Evolutionary conservation across 768 basidiomycete genomes (phyloP).

Genomic region (Coprinopsis cinerea): DNA sequence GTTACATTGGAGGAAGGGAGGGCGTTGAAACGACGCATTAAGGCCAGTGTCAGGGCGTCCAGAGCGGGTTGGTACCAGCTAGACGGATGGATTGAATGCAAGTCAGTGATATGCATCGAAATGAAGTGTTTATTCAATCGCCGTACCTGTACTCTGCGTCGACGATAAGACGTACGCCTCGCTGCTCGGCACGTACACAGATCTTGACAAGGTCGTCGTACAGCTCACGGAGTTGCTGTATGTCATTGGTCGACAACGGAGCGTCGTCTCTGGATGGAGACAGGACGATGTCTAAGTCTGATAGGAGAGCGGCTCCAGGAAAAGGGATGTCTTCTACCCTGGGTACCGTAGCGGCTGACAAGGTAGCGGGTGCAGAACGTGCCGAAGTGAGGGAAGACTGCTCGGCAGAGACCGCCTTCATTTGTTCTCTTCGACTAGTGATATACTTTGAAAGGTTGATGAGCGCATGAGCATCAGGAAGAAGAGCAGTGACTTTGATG

Average conservation of each 20-base stretch:
- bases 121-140: background rate
- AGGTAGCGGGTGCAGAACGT: too few species aligned
- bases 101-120: background rate
- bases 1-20: slow-evolving; percentile 14
- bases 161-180: slow-evolving; percentile 65
- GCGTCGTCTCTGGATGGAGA: slow-evolving; percentile 11
- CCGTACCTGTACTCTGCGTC: slow-evolving; percentile 79
- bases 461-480: slow-evolving; percentile 58
- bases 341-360: slow-evolving; percentile 14
- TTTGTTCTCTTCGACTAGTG: too few species aligned
- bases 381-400: too few species aligned
- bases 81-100: background rate
- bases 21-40: slow-evolving; percentile 78
- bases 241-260: slow-evolving; percentile 37
- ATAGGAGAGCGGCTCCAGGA: slow-evolving; percentile 58
- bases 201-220: slow-evolving; percentile 58
- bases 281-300: slow-evolving; percentile 55
- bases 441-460: slow-evolving; percentile 58
- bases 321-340: slow-evolving; percentile 41
- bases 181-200: slow-evolving; percentile 53
- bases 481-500: slow-evolving; percentile 75
- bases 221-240: slow-evolving; percentile 54
- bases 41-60: slow-evolving; percentile 68
- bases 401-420: too few species aligned
- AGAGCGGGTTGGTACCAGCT: slow-evolving; percentile 79